phyloP scores from a whole-genome alignment of 106 monocot species.

The Allium sativum region DNA sequence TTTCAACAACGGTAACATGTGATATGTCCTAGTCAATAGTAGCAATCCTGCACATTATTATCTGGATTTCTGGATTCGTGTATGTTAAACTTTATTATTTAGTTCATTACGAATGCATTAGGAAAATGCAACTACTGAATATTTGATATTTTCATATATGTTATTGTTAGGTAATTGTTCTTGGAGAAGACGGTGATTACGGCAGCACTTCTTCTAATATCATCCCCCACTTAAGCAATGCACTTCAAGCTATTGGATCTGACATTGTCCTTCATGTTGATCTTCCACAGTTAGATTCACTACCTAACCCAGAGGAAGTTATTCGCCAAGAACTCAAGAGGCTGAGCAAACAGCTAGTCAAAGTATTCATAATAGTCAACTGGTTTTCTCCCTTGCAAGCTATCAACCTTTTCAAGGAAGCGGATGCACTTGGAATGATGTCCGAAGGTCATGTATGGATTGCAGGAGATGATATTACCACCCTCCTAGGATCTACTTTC shows the following conservation, averaged over 20 bases:
- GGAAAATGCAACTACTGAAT: no score
- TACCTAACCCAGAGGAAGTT: not conserved
- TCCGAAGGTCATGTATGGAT: conserved; percentile 16
- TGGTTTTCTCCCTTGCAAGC: conserved; percentile 8
- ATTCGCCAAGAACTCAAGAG: not conserved
- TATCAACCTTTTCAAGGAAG: conserved; percentile 3
- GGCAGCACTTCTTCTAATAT: not conserved
- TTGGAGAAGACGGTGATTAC: conserved; percentile 15
- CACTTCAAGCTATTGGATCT: not conserved
- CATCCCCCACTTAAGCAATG: not conserved
- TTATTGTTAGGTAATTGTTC: not conserved
- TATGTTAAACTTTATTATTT: no score
- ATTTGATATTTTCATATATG: no score
- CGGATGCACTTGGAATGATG: conserved; percentile 14
- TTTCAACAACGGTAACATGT: no score
- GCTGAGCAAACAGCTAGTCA: not conserved
- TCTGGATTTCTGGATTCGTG: no score
- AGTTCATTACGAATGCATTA: no score
- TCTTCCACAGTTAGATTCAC: not conserved
- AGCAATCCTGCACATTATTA: no score
- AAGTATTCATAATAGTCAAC: conserved; percentile 4
- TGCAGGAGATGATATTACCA: conserved; percentile 8
- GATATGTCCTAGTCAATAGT: no score
- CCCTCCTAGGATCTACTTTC: conserved; percentile 19
- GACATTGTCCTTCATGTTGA: not conserved